Evolutionary conservation across 345 rosid species (phyloP).

Genomic region (Punica granatum): DNA sequence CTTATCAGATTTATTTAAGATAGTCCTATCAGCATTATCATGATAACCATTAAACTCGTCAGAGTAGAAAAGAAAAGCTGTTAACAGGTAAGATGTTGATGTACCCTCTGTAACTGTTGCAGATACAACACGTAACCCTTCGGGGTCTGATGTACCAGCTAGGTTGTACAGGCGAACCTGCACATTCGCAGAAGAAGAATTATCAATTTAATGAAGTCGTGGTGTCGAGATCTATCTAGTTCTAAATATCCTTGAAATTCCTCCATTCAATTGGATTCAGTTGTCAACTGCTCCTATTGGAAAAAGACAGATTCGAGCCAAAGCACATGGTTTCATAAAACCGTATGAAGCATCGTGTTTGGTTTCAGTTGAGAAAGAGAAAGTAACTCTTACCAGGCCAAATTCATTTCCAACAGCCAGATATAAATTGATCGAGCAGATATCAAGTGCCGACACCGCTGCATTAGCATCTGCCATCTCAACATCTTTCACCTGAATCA

Average conservation of each 20-base stretch:
- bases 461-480: slow-evolving; percentile 25
- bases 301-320: no score
- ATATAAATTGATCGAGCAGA: slow-evolving; percentile 36
- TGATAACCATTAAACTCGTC: not conserved
- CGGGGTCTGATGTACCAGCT: slow-evolving; percentile 32
- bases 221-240: no score
- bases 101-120: slow-evolving; percentile 59
- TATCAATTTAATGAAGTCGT: not conserved
- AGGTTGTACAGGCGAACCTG: slow-evolving; percentile 61
- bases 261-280: no score
- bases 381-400: slow-evolving; percentile 49
- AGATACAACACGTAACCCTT: slow-evolving; percentile 48
- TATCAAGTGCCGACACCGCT: slow-evolving; percentile 40
- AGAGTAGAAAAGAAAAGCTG: not conserved
- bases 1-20: not conserved
- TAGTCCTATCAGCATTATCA: not conserved
- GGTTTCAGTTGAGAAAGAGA: slow-evolving; percentile 8
- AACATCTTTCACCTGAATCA: slow-evolving; percentile 38
- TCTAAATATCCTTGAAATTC: no score
- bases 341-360: not conserved
- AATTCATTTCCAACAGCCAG: slow-evolving; percentile 59
- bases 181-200: slow-evolving; percentile 11
- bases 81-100: not conserved
- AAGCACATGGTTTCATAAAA: no score
- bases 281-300: no score